phyloP scores from a whole-genome alignment of 2,329 filamentous ascomycete genomes.

The Byssothecium circinans region DNA sequence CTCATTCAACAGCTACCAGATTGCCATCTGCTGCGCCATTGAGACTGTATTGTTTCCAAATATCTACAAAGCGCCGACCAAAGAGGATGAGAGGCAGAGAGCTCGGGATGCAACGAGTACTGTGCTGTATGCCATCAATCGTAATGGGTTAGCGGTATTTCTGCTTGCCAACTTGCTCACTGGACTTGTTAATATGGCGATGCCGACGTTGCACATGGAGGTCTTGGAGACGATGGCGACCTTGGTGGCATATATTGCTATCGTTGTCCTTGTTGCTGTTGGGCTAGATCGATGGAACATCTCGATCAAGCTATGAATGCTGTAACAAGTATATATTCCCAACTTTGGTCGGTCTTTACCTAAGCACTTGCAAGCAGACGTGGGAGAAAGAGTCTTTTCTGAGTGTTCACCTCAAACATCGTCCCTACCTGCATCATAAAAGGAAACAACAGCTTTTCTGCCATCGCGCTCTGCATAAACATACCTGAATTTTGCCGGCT shows the following conservation, averaged over 20 bases:
- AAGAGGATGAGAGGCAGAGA: constrained; percentile 62
- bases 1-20: constrained; percentile 86
- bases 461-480: too few species aligned
- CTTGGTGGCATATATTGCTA: constrained; percentile 70
- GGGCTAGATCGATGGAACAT: constrained; percentile 66
- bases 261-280: constrained; percentile 69
- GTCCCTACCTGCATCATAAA: too few species aligned
- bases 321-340: not conserved
- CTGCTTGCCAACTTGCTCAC: constrained; percentile 87
- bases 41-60: constrained; percentile 78
- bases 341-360: too few species aligned
- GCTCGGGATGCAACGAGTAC: constrained; percentile 73
- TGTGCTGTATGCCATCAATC: constrained; percentile 82
- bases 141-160: constrained; percentile 84
- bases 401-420: too few species aligned
- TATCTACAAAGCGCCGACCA: constrained; percentile 61
- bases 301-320: constrained; percentile 67
- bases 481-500: too few species aligned
- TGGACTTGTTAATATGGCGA: constrained; percentile 81
- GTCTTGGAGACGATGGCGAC: constrained; percentile 70
- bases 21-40: constrained; percentile 75
- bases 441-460: too few species aligned
- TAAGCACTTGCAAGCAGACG: too few species aligned
- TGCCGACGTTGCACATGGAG: constrained; percentile 76
- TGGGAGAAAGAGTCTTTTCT: too few species aligned